These are phyloP conservation scores for Lepiota venenata DNA, from an alignment of 768 basidiomycete genomes.

Conservation along the genomic window DNA sequence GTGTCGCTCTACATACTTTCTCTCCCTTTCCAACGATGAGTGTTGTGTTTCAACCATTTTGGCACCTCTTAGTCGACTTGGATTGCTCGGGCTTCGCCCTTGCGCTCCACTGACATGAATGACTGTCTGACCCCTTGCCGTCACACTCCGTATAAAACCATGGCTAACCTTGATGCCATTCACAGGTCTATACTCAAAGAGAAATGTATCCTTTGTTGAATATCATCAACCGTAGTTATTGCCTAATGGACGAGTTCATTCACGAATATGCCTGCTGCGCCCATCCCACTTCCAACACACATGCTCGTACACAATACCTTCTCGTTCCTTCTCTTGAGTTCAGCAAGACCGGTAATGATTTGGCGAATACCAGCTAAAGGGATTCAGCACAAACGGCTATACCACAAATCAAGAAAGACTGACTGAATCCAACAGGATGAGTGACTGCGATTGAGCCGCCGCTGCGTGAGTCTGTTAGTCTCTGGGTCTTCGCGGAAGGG, in stretches of 20 bases:
- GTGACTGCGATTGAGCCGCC: slow-evolving; percentile 85
- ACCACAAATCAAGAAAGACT: slow-evolving; percentile 20
- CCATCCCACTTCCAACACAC: slow-evolving; percentile 86
- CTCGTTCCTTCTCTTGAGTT: slow-evolving; percentile 67
- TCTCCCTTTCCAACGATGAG: slow-evolving; percentile 59
- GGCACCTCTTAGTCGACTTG: slow-evolving; percentile 95
- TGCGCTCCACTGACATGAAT: slow-evolving; percentile 77
- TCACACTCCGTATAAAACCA: slow-evolving; percentile 1
- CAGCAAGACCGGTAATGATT: slow-evolving; percentile 83
- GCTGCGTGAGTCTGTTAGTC: slow-evolving; percentile 31
- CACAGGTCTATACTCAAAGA: neutral
- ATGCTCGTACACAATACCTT: slow-evolving; percentile 77
- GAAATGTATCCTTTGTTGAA: neutral
- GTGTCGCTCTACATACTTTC: slow-evolving; percentile 15
- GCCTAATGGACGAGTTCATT: slow-evolving; percentile 46
- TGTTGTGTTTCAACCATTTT: slow-evolving; percentile 69
- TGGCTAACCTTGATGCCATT: neutral
- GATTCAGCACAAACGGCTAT: slow-evolving; percentile 11
- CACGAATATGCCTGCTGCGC: slow-evolving; percentile 76
- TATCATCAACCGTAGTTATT: neutral
- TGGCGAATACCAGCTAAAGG: slow-evolving; percentile 76
- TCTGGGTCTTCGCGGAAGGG: neutral
- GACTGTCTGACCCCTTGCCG: slow-evolving; percentile 59
- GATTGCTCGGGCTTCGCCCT: slow-evolving; percentile 24
- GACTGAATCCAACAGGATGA: slow-evolving; percentile 85